Base-by-base conservation (phyloP, 2,329 filamentous ascomycete species). In the Aureobasidium musti region DNA sequence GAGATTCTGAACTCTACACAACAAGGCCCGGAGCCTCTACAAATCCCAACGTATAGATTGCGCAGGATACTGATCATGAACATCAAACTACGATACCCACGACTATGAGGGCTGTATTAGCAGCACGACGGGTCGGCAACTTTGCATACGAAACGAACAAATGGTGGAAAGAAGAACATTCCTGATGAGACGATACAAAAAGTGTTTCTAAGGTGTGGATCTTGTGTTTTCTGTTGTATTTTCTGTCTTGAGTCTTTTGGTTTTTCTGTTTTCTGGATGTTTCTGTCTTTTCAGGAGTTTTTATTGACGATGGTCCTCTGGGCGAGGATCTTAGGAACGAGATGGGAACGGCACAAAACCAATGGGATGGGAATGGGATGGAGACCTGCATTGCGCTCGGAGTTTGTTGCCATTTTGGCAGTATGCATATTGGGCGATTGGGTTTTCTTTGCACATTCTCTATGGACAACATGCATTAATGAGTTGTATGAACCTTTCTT, bases 11-110 rank as follows among this genome's bases (percentile, higher is more conserved):
- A 53, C 61, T 45, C 28, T 7, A 49, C 35, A 35, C 49, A 14
- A 30, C 30, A 30, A 49, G 47, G 47, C 47, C 47, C 35, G 35
- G 61, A 64, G 37, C 47, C 61, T 33, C 47, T 28, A 64, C 49
- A 37, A 45, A 41, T 35, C 45, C 26, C 45, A 50, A 23, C 59
- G 59, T 35, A 50, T 63, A 39, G 59, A 63, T 41, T 63, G 59
- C 59, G 59, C 49, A 50, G 28, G 37, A 64, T 49, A 21, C 21
- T 26, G 47, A 64, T 63, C 33, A 63, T 45, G 47, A 50, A 63
- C 47, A 63, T 39, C 61, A 64, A 43, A 64, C 35, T 35, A 64
- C 35, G 61, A 64, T 64, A 64, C 61, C 61, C 61, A 64, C 61
- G 61, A 64, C 61, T 64, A 54, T 28, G 37, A 64, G 54, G 54